Conservation (phyloP, 2,329 filamentous ascomycete genomes). For the Pseudogymnoascus sp. region DNA sequence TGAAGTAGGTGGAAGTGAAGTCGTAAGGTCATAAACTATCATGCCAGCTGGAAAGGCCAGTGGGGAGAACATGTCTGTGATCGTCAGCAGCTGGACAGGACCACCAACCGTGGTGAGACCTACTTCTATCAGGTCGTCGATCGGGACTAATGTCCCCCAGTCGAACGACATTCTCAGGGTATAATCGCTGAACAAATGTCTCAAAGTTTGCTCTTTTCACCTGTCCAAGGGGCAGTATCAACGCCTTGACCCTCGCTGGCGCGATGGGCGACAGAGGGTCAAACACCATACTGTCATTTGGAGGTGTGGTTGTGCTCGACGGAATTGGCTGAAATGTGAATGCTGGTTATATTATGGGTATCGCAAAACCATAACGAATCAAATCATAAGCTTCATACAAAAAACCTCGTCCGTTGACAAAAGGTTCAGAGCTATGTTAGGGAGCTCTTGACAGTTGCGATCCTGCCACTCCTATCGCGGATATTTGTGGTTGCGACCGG, state of each 20-base stretch:
- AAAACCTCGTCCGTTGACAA: neutral
- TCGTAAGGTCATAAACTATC: slow-evolving; percentile 82
- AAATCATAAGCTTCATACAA: slow-evolving; percentile 5
- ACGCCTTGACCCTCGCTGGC: slow-evolving; percentile 80
- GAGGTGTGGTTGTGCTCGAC: neutral
- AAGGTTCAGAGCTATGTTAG: neutral
- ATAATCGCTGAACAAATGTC: slow-evolving; percentile 69
- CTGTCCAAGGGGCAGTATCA: slow-evolving; percentile 78
- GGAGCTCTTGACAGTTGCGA: slow-evolving; percentile 2
- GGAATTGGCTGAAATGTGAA: neutral
- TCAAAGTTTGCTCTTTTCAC: slow-evolving; percentile 77
- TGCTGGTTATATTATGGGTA: slow-evolving; percentile 2
- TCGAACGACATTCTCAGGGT: slow-evolving; percentile 71
- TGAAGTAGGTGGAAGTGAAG: slow-evolving; percentile 69
- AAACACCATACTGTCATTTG: slow-evolving; percentile 66
- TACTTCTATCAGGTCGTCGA: slow-evolving; percentile 79
- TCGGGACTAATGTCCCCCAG: slow-evolving; percentile 83
- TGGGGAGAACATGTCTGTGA: slow-evolving; percentile 84
- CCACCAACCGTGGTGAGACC: slow-evolving; percentile 24
- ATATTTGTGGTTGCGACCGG: slow-evolving; percentile 8
- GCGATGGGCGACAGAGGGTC: slow-evolving; percentile 87
- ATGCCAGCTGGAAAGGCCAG: slow-evolving; percentile 78
- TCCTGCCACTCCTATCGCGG: slow-evolving; percentile 8
- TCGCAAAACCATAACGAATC: slow-evolving; percentile 2
- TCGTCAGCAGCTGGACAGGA: slow-evolving; percentile 10